Conservation (phyloP, 768 basidiomycete species). For the Leccinum obscurum region DNA sequence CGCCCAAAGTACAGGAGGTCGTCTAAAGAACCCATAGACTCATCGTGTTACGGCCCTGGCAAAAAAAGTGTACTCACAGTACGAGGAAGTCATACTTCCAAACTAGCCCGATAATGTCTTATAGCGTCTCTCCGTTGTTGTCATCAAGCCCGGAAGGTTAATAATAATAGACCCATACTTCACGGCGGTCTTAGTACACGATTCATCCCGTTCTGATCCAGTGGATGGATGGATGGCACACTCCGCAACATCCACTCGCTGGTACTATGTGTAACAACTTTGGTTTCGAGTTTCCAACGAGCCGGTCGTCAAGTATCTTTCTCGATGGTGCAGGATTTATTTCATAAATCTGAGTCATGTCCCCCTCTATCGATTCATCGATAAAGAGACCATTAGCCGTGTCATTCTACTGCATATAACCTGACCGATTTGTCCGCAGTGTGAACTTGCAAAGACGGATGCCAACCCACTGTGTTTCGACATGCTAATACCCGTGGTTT, state of each 20-base stretch:
- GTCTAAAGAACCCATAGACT: conserved; percentile 38
- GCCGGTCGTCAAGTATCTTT: conserved; percentile 68
- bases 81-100: conserved; percentile 71
- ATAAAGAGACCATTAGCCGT: neutral
- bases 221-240: too few relatives aligned
- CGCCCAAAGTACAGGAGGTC: conserved; percentile 42
- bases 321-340: conserved; percentile 58
- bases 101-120: conserved; percentile 63
- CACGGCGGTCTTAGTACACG: neutral
- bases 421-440: conserved; percentile 53
- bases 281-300: conserved; percentile 60
- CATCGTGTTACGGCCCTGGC: neutral
- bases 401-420: conserved; percentile 9
- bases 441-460: conserved; percentile 52
- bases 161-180: conserved; percentile 74
- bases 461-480: conserved; percentile 49
- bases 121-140: conserved; percentile 58
- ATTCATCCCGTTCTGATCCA: neutral
- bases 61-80: conserved; percentile 48
- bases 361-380: conserved; percentile 71
- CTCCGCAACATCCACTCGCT: conserved; percentile 33
- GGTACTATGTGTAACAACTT: conserved; percentile 75
- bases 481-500: conserved; percentile 31
- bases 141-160: conserved; percentile 80
- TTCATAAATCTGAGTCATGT: conserved; percentile 43